A percentile compares a stretch with the other conserved stretches of the same genome.
Conservation (phyloP, 1,284 basidiomycete species). For the Volvariella volvacea region DNA sequence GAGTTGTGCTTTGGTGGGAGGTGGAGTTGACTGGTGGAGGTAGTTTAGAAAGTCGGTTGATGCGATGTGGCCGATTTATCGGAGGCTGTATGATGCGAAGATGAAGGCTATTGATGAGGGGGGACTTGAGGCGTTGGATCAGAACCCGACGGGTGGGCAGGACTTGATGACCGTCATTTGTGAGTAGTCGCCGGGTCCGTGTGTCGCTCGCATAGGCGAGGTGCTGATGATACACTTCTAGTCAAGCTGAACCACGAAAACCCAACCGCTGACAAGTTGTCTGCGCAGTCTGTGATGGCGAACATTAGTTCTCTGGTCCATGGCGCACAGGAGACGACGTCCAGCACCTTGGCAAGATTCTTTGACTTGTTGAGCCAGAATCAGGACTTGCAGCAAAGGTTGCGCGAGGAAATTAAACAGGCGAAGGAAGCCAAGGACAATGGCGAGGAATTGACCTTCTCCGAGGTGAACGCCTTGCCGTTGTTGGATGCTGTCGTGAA, state of each 20-base stretch:
- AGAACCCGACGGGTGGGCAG: conserved; percentile 17
- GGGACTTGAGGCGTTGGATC: conserved; percentile 13
- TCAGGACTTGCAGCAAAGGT: conserved; percentile 19
- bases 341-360: conserved; percentile 18
- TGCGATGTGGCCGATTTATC: conserved; percentile 17
- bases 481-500: conserved; percentile 23
- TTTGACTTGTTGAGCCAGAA: conserved; percentile 18
- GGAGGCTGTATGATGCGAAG: conserved; percentile 11
- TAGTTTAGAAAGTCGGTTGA: conserved; percentile 18
- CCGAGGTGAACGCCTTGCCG: conserved; percentile 19
- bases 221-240: too few relatives aligned
- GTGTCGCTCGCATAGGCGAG: too few relatives aligned
- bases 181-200: too few relatives aligned
- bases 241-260: neutral
- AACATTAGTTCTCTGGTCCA: conserved; percentile 12
- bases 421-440: conserved; percentile 14
- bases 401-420: conserved; percentile 19
- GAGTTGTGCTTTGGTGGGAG: neutral
- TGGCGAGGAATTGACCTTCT: conserved; percentile 15
- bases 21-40: neutral
- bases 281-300: neutral
- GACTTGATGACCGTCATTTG: conserved; percentile 18
- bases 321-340: conserved; percentile 24
- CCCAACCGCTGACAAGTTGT: neutral
- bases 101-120: conserved; percentile 13